Evolutionary conservation across 23 red algal species (phyloP).

Genomic region (Gracilaria gracilis): DNA sequence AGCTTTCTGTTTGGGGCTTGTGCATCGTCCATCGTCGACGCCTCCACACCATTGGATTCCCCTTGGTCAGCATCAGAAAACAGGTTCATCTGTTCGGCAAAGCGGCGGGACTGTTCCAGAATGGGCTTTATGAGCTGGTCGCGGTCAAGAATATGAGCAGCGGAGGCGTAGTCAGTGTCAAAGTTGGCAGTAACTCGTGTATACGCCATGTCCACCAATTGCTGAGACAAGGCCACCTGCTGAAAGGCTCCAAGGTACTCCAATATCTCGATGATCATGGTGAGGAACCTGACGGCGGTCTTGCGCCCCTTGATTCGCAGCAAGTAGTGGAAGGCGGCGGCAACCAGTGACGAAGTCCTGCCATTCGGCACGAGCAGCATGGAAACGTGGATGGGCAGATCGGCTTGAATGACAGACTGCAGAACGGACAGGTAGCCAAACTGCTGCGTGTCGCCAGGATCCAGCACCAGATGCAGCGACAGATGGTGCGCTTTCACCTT

Average conservation of each 20-base stretch:
- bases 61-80: constrained; percentile 24
- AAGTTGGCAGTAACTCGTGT: constrained; percentile 2
- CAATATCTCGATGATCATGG: constrained; percentile 54
- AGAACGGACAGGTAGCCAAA: constrained; percentile 39
- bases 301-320: constrained; percentile 36
- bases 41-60: not conserved
- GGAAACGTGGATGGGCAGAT: constrained; percentile 63
- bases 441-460: constrained; percentile 64
- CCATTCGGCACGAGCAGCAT: constrained; percentile 72
- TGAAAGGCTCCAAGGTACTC: constrained; percentile 62
- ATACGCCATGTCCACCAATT: constrained; percentile 64
- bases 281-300: constrained; percentile 48
- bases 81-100: constrained; percentile 26
- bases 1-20: constrained; percentile 7
- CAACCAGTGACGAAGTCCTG: constrained; percentile 25
- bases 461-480: constrained; percentile 58
- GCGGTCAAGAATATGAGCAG: constrained; percentile 26
- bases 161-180: constrained; percentile 31
- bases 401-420: constrained; percentile 63
- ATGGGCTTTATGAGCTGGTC: constrained; percentile 9
- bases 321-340: constrained; percentile 62
- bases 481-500: constrained; percentile 57
- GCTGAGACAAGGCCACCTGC: constrained; percentile 6
- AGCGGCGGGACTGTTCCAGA: constrained; percentile 30
- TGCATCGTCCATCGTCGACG: not conserved